Evolutionary conservation across 1,139 yeast species (phyloP).

Genomic region (Pichia sp.): DNA sequence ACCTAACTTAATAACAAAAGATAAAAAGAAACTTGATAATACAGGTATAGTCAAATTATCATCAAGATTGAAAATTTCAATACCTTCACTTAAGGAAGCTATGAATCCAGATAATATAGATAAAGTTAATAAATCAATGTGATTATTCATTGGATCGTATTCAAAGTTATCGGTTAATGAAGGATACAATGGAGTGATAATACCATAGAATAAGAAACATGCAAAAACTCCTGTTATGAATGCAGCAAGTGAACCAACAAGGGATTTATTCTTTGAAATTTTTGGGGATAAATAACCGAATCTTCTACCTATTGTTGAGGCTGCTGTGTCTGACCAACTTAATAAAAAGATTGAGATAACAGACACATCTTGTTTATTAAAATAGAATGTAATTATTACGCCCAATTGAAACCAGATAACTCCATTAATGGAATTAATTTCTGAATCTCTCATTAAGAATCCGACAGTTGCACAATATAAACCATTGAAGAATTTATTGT

Average conservation of each 20-base stretch:
- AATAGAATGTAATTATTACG: slow-evolving; percentile 56
- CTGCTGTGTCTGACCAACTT: slow-evolving; percentile 98
- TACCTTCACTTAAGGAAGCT: slow-evolving; percentile 81
- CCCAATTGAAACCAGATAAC: slow-evolving; percentile 83
- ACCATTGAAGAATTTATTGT: slow-evolving; percentile 52
- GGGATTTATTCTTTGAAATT: slow-evolving; percentile 62
- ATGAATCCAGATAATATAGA: slow-evolving; percentile 67
- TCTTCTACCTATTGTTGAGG: slow-evolving; percentile 83
- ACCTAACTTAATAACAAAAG: slow-evolving; percentile 10
- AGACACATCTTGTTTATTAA: slow-evolving; percentile 75
- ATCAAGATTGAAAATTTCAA: slow-evolving; percentile 68
- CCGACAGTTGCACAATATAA: slow-evolving; percentile 63
- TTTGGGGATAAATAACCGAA: slow-evolving; percentile 82
- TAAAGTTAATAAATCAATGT: slow-evolving; percentile 43
- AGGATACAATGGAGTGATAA: slow-evolving; percentile 55
- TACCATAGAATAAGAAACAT: slow-evolving; percentile 63
- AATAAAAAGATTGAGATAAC: slow-evolving; percentile 69
- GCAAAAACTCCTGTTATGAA: slow-evolving; percentile 63
- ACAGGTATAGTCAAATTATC: slow-evolving; percentile 95
- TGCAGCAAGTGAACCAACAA: slow-evolving; percentile 89
- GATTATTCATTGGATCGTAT: slow-evolving; percentile 61
- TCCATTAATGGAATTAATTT: slow-evolving; percentile 68
- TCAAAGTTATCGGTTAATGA: slow-evolving; percentile 42
- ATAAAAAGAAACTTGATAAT: slow-evolving; percentile 10
- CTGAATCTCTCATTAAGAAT: slow-evolving; percentile 76